These are phyloP conservation scores for Aschersonia sp. DNA, from an alignment of 2,329 filamentous ascomycete species.

Conservation along the genomic window DNA sequence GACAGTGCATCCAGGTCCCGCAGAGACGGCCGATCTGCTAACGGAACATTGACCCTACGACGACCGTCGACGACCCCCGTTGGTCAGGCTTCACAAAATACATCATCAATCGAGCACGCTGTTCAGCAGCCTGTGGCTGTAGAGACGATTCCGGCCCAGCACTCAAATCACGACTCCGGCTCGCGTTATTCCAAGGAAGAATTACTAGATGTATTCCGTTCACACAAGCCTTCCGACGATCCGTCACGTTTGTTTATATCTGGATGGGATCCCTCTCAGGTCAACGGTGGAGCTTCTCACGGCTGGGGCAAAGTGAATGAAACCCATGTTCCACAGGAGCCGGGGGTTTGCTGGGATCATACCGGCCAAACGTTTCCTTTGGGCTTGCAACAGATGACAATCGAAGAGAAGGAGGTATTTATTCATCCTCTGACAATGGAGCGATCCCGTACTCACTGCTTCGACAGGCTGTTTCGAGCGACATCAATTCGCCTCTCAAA, in stretches of 20 bases:
- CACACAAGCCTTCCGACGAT: conserved; percentile 32
- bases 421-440: too few relatives aligned
- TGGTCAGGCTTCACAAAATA: conserved; percentile 23
- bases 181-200: conserved; percentile 66
- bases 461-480: conserved; percentile 58
- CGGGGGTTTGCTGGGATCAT: conserved; percentile 85
- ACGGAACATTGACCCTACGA: conserved; percentile 51
- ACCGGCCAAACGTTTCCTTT: conserved; percentile 57
- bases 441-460: not conserved
- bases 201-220: conserved; percentile 57
- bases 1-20: conserved; percentile 34
- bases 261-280: conserved; percentile 64
- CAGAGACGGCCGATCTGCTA: conserved; percentile 40
- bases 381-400: conserved; percentile 53
- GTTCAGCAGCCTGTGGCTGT: conserved; percentile 21
- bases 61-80: conserved; percentile 45
- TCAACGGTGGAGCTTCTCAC: conserved; percentile 47
- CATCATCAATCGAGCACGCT: conserved; percentile 20
- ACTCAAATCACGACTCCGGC: conserved; percentile 17
- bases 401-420: conserved; percentile 43
- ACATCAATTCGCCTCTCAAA: conserved; percentile 90
- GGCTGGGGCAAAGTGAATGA: conserved; percentile 71
- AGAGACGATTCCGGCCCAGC: conserved; percentile 20
- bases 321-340: conserved; percentile 58
- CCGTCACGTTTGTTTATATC: conserved; percentile 54